A percentile compares a stretch with the other conserved stretches of the same genome.
Conservation (phyloP, 495 filamentous ascomycete species). For the Platismatia glauca region DNA sequence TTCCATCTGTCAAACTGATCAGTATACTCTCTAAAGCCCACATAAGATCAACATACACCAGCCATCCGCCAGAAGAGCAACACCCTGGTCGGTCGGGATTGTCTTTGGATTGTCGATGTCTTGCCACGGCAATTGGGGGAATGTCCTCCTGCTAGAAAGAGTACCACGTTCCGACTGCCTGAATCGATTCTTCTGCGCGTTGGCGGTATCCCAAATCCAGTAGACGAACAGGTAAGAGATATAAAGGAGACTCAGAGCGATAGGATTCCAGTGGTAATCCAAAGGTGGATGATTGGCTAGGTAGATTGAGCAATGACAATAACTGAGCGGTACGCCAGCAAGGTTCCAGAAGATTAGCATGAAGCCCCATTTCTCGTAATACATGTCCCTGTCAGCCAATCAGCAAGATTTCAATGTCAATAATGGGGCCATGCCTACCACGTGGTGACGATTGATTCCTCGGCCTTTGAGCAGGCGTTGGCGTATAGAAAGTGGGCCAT, state of each 20-base stretch:
- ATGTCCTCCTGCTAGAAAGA: conserved; percentile 61
- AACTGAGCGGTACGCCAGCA: conserved; percentile 86
- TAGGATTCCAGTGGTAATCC: conserved; percentile 70
- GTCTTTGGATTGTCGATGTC: conserved; percentile 75
- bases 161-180: conserved; percentile 71
- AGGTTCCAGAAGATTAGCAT: conserved; percentile 99
- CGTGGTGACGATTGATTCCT: conserved; percentile 87
- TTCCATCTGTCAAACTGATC: conserved; percentile 43
- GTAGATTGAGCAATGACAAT: conserved; percentile 96
- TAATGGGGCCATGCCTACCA: conserved; percentile 47
- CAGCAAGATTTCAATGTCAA: neutral
- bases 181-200: conserved; percentile 95
- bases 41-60: conserved; percentile 56
- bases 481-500: conserved; percentile 95
- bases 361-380: conserved; percentile 99
- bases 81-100: conserved; percentile 70
- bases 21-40: neutral
- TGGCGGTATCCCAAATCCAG: conserved; percentile 85
- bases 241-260: conserved; percentile 56
- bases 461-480: conserved; percentile 92
- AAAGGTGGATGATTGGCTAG: conserved; percentile 79
- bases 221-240: conserved; percentile 74
- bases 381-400: conserved; percentile 65
- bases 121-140: conserved; percentile 92
- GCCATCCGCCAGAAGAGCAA: conserved; percentile 77